Percentiles rank a stretch among this genome's conserved stretches.
Evolutionary conservation across 164 flowering plant species (phyloP).

Genomic region (Paratinospora sagittata): DNA sequence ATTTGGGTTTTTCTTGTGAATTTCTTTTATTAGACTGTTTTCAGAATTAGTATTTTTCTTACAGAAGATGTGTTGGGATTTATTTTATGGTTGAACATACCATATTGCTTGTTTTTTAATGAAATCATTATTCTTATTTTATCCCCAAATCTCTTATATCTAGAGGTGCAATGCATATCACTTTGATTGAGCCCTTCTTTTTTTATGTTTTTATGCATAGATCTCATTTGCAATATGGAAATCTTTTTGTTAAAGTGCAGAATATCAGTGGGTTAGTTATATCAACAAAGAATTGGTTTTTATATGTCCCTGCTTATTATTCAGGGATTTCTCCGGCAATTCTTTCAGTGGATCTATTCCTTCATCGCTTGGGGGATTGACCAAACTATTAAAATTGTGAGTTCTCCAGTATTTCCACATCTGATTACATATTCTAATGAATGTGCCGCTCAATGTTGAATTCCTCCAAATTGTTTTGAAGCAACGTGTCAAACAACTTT

Average conservation of each 20-base stretch:
- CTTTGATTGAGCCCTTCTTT: background rate
- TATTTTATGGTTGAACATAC: background rate
- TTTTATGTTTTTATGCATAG: background rate
- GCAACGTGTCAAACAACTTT: constrained; percentile 86
- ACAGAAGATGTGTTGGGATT: background rate
- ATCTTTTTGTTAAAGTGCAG: background rate
- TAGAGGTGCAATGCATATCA: background rate
- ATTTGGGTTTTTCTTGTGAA: background rate
- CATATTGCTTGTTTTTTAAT: background rate
- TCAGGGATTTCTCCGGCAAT: constrained; percentile 91
- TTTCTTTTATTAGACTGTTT: background rate
- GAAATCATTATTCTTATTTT: background rate
- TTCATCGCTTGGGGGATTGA: constrained; percentile 62
- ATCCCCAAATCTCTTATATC: background rate
- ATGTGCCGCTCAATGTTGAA: constrained; percentile 2
- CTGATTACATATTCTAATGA: background rate
- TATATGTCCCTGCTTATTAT: constrained; percentile 8
- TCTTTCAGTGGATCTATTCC: constrained; percentile 81
- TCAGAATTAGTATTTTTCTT: background rate
- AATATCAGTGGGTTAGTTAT: background rate
- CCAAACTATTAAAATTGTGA: constrained; percentile 61
- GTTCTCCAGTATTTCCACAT: constrained; percentile 21
- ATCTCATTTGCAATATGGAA: background rate
- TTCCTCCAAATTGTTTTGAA: constrained; percentile 29
- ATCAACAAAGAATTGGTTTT: background rate